These are phyloP conservation scores for Calophaca sinica DNA, from an alignment of 306 rosid species.

Conservation along the genomic window DNA sequence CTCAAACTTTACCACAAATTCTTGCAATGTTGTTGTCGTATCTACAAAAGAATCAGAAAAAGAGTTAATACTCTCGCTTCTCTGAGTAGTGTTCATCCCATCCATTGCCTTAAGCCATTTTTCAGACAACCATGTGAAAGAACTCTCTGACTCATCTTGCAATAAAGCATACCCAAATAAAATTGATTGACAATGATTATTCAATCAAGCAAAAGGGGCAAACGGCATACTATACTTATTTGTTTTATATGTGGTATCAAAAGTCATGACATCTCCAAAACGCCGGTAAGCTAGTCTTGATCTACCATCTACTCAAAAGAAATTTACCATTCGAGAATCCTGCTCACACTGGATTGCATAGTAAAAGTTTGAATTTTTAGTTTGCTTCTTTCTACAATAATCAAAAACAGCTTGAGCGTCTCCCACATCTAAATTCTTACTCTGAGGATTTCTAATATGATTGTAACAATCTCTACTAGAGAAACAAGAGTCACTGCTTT, in stretches of 20 bases:
- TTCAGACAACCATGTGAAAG: not conserved
- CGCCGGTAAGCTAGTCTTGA: not conserved
- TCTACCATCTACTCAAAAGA: no score
- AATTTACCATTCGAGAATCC: not conserved
- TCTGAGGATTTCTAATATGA: no score
- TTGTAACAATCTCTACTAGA: no score
- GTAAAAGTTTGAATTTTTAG: no score
- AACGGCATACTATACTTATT: no score
- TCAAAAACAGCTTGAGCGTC: no score
- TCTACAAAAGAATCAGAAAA: not conserved
- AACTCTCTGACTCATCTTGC: not conserved
- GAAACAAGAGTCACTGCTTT: no score
- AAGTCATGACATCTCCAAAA: not conserved
- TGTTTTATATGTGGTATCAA: not conserved
- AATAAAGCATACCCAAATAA: not conserved
- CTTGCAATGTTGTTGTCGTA: slow-evolving; percentile 5
- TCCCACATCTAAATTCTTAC: no score
- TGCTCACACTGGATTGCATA: not conserved
- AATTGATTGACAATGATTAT: no score
- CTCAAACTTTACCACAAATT: not conserved
- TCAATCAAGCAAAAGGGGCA: no score
- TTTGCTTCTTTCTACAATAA: no score
- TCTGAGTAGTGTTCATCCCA: not conserved
- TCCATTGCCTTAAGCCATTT: not conserved
- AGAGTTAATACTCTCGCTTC: not conserved